These are phyloP conservation scores for Harringtonia lauricola DNA, from an alignment of 2,329 filamentous ascomycete species.

Conservation along the genomic window DNA sequence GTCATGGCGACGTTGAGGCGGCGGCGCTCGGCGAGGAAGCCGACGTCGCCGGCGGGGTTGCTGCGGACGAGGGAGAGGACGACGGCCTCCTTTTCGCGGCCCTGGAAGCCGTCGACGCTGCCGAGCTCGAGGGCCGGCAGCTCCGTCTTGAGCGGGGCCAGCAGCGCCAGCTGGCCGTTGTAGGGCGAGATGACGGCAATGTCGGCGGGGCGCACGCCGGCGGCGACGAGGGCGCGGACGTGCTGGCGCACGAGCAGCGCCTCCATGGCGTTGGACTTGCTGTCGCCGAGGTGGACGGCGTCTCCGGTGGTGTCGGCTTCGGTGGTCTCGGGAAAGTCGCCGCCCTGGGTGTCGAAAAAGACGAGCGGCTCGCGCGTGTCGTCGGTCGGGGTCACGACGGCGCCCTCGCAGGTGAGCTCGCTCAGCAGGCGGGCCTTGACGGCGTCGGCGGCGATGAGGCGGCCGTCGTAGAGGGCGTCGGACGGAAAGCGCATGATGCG, in stretches of 20 bases:
- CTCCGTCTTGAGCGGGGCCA: slow-evolving; percentile 69
- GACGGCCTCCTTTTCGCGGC: slow-evolving; percentile 91
- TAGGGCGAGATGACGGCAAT: slow-evolving; percentile 94
- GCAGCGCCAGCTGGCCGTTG: slow-evolving; percentile 78
- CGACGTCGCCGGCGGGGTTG: slow-evolving; percentile 77
- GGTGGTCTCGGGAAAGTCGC: slow-evolving; percentile 74
- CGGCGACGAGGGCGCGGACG: slow-evolving; percentile 60
- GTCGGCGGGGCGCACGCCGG: slow-evolving; percentile 70
- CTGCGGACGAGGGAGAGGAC: slow-evolving; percentile 90
- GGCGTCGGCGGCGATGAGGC: slow-evolving; percentile 67
- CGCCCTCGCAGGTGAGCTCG: slow-evolving; percentile 55
- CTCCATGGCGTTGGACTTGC: slow-evolving; percentile 89
- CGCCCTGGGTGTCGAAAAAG: slow-evolving; percentile 94
- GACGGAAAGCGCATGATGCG: slow-evolving; percentile 93
- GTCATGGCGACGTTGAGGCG: slow-evolving; percentile 97
- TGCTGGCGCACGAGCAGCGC: slow-evolving; percentile 71
- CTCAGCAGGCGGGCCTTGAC: slow-evolving; percentile 67
- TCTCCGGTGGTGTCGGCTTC: slow-evolving; percentile 55
- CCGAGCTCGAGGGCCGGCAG: slow-evolving; percentile 88
- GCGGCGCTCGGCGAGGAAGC: slow-evolving; percentile 85
- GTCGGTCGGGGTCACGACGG: slow-evolving; percentile 36
- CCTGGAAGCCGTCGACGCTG: slow-evolving; percentile 91
- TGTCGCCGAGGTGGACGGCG: slow-evolving; percentile 36
- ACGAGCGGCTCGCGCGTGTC: slow-evolving; percentile 81
- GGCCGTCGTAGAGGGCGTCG: slow-evolving; percentile 72